Percentiles rank a stretch among this genome's conserved stretches.
phyloP scores from a whole-genome alignment of 2,329 filamentous ascomycete species.

The Bipolaris gigantea region DNA sequence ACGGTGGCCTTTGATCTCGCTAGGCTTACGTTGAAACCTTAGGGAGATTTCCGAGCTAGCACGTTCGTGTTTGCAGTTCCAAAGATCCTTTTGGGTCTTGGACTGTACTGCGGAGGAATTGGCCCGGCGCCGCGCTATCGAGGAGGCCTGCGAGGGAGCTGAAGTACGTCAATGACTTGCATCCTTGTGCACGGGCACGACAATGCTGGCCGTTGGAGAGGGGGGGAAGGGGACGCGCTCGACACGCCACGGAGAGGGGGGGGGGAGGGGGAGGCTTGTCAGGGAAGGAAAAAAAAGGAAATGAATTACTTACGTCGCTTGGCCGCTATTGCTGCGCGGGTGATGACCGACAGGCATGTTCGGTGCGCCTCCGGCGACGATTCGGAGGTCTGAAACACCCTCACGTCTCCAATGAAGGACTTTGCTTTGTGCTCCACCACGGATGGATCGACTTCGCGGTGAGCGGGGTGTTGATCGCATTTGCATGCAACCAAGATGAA shows the following conservation, averaged over 20 bases:
- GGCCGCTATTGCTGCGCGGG: slow-evolving; percentile 69
- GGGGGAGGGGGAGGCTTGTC: not conserved
- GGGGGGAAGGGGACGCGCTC: not conserved
- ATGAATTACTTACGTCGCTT: slow-evolving; percentile 64
- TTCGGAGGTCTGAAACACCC: slow-evolving; percentile 72
- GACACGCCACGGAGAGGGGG: slow-evolving; percentile 4
- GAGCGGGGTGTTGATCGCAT: slow-evolving; percentile 74
- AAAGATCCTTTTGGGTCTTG: slow-evolving; percentile 45
- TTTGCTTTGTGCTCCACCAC: slow-evolving; percentile 66
- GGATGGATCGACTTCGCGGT: slow-evolving; percentile 71
- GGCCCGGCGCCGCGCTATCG: slow-evolving; percentile 47
- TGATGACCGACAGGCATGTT: slow-evolving; percentile 73
- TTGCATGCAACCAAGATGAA: slow-evolving; percentile 85
- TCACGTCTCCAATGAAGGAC: slow-evolving; percentile 63
- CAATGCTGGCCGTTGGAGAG: not conserved
- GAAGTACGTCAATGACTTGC: slow-evolving; percentile 20
- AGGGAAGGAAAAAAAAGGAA: slow-evolving; percentile 10
- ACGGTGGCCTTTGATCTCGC: slow-evolving; percentile 38
- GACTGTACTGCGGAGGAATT: slow-evolving; percentile 50
- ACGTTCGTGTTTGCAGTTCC: slow-evolving; percentile 48
- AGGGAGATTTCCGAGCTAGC: slow-evolving; percentile 53
- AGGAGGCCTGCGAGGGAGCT: slow-evolving; percentile 42
- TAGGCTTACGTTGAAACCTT: slow-evolving; percentile 34
- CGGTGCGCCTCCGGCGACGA: slow-evolving; percentile 72
- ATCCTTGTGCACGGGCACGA: slow-evolving; percentile 4